A percentile compares a stretch with the other conserved stretches of the same genome.
Evolutionary conservation across 805 yeast genomes (phyloP).

Genomic region (Pichia heedii): DNA sequence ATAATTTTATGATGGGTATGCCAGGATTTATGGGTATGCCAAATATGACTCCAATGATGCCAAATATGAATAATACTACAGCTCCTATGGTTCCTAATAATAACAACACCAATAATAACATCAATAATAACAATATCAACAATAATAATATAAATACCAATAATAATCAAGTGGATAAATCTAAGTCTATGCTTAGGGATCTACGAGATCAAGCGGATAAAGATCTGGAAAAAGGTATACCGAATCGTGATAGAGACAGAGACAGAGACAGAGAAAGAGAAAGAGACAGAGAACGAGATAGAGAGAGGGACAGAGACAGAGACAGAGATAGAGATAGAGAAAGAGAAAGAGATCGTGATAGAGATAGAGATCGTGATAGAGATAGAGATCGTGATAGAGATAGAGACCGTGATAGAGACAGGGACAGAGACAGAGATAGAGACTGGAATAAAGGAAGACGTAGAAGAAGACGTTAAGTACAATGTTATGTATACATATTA

Average conservation of each 20-base stretch:
- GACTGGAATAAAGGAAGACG: conserved; percentile 11
- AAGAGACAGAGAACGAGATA: neutral
- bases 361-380: conserved; percentile 4
- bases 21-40: conserved; percentile 16
- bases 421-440: conserved; percentile 6
- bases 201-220: conserved; percentile 24
- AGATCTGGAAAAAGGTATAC: conserved; percentile 18
- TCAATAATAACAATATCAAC: conserved; percentile 6
- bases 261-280: conserved; percentile 4
- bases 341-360: conserved; percentile 8
- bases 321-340: conserved; percentile 9
- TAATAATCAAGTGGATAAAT: conserved; percentile 15
- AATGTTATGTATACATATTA: no score
- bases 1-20: conserved; percentile 20
- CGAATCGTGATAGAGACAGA: conserved; percentile 2
- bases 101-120: neutral
- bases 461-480: conserved; percentile 7
- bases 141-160: conserved; percentile 17
- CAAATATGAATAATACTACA: conserved; percentile 16
- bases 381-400: conserved; percentile 2
- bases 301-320: neutral
- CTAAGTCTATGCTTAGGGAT: conserved; percentile 14
- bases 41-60: conserved; percentile 7
- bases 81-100: neutral
- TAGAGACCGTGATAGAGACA: neutral